Percentiles rank a stretch among this genome's conserved stretches.
phyloP scores from a whole-genome alignment of 2,329 filamentous ascomycete species.

The Exophiala phaeomuriformis region DNA sequence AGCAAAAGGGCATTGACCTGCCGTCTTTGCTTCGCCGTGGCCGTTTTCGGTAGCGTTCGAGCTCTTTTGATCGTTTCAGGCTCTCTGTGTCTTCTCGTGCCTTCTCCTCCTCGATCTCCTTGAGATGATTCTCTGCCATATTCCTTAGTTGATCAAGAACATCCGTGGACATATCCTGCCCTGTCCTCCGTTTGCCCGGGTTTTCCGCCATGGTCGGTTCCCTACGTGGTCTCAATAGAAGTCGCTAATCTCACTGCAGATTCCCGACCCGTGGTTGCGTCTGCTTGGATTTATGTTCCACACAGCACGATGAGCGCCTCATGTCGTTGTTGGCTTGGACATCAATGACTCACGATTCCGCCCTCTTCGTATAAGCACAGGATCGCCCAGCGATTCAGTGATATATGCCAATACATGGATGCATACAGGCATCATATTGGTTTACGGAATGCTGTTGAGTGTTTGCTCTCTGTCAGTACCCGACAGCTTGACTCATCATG shows the following conservation, averaged over 20 bases:
- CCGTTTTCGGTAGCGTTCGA: constrained; percentile 17
- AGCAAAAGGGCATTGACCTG: background rate
- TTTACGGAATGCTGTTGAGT: background rate
- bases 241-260: background rate
- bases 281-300: background rate
- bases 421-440: background rate
- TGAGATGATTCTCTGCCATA: constrained; percentile 17
- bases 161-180: background rate
- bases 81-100: constrained; percentile 12
- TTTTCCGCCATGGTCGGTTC: constrained; percentile 3
- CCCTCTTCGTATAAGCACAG: background rate
- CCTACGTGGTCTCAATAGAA: background rate
- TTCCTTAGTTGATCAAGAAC: constrained; percentile 8
- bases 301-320: background rate
- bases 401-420: background rate
- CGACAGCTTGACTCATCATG: background rate
- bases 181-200: background rate
- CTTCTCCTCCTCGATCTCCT: constrained; percentile 14
- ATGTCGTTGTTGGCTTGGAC: background rate
- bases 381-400: background rate
- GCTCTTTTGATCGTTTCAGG: constrained; percentile 7
- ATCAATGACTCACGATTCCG: background rate
- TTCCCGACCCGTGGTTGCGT: background rate
- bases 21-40: constrained; percentile 5
- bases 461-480: background rate